phyloP scores from a whole-genome alignment of 2,329 filamentous ascomycete genomes.

The Talaromyces rugulosus region DNA sequence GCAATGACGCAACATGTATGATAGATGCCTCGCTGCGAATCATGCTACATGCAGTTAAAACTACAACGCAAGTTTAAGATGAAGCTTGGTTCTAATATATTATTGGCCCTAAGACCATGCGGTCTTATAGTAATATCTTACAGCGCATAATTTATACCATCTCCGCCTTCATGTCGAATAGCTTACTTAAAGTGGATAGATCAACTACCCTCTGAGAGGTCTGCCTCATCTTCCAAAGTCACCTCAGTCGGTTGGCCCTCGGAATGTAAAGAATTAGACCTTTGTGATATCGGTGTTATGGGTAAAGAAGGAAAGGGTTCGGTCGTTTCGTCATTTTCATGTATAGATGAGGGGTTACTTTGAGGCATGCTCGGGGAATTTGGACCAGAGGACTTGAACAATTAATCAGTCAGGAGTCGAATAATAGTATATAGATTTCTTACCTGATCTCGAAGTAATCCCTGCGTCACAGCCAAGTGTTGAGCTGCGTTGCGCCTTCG shows the following conservation, averaged over 20 bases:
- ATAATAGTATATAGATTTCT: not conserved
- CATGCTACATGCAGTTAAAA: not conserved
- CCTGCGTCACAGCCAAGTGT: constrained; percentile 51
- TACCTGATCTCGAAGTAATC: constrained; percentile 40
- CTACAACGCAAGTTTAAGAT: not conserved
- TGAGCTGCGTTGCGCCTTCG: constrained; percentile 53
- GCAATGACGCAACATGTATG: not conserved
- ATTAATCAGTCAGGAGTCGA: not conserved
- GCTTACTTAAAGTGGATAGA: not conserved
- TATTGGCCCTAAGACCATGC: not conserved
- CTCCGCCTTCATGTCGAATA: not conserved
- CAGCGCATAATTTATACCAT: not conserved
- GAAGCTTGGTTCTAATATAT: not conserved
- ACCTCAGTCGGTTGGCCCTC: not conserved
- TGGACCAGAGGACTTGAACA: constrained; percentile 2
- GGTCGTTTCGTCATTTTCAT: constrained; percentile 16
- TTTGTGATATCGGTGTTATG: constrained; percentile 14
- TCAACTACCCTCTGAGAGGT: not conserved
- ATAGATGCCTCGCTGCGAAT: not conserved
- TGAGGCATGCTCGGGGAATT: constrained; percentile 4
- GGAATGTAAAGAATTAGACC: constrained; percentile 2
- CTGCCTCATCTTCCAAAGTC: not conserved
- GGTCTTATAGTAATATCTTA: not conserved
- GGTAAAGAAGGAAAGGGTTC: constrained; percentile 35
- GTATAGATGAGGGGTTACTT: constrained; percentile 13